Conservation (phyloP, 1,284 basidiomycete genomes). For the Thelephora terrestris region DNA sequence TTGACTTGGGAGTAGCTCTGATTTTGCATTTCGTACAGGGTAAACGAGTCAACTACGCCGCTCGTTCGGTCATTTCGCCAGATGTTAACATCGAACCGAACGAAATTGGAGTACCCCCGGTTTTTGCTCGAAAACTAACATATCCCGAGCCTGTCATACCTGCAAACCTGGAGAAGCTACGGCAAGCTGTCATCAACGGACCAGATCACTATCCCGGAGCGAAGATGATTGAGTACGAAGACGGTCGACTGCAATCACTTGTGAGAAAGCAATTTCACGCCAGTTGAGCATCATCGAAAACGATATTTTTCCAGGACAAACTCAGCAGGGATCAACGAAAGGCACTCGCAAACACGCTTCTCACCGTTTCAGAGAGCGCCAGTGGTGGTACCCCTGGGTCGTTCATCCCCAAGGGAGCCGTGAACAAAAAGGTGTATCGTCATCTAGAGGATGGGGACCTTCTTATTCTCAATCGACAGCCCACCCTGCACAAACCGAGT, state of each 20-base stretch:
- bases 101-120: conserved; percentile 96
- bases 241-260: conserved; percentile 78
- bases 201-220: conserved; percentile 90
- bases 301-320: conserved; percentile 52
- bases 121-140: conserved; percentile 95
- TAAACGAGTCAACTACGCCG: conserved; percentile 99
- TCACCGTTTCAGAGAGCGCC: conserved; percentile 82
- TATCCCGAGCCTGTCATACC: conserved; percentile 96
- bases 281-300: background rate
- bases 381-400: conserved; percentile 35
- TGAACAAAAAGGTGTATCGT: conserved; percentile 97
- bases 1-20: background rate
- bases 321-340: conserved; percentile 82
- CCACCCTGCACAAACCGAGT: conserved; percentile 98
- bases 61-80: conserved; percentile 98
- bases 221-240: conserved; percentile 90
- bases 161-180: conserved; percentile 83
- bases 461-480: conserved; percentile 95
- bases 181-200: conserved; percentile 89
- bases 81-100: conserved; percentile 99
- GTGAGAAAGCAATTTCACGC: conserved; percentile 29
- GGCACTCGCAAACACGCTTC: conserved; percentile 93
- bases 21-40: conserved; percentile 45
- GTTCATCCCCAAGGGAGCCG: conserved; percentile 57
- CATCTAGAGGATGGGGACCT: conserved; percentile 95